Evolutionary conservation across 2,329 filamentous ascomycete species (phyloP).

Genomic region (Mollisiaceae sp.): DNA sequence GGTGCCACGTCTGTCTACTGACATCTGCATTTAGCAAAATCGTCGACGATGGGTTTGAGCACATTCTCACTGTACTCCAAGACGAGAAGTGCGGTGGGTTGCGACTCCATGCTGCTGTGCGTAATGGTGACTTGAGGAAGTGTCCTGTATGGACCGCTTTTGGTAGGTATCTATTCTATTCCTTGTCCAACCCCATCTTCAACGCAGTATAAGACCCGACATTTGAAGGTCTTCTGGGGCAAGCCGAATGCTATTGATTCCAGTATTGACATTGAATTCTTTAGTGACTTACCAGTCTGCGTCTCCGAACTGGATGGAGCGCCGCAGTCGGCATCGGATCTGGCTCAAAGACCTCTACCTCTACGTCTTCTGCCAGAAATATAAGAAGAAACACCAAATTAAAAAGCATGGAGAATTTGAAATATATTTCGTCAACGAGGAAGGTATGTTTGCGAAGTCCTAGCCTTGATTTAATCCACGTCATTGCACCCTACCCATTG

Average conservation of each 20-base stretch:
- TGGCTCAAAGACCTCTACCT: conserved; percentile 60
- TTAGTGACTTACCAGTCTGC: conserved; percentile 58
- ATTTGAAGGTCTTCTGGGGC: background rate
- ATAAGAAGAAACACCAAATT: conserved; percentile 58
- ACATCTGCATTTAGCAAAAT: conserved; percentile 52
- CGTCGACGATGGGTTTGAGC: conserved; percentile 58
- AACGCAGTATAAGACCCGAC: no score
- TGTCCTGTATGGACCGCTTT: conserved; percentile 71
- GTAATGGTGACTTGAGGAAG: conserved; percentile 57
- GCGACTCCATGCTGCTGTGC: conserved; percentile 61
- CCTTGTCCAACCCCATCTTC: background rate
- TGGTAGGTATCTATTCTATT: conserved; percentile 46
- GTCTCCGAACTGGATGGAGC: conserved; percentile 57
- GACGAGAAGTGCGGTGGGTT: conserved; percentile 54
- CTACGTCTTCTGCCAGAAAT: conserved; percentile 64
- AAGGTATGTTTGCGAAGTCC: conserved; percentile 30
- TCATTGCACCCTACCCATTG: background rate
- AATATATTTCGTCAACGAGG: conserved; percentile 38
- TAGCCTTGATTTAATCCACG: background rate
- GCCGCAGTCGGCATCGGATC: conserved; percentile 52
- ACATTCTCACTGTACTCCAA: conserved; percentile 59
- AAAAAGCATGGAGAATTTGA: conserved; percentile 45
- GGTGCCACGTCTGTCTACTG: background rate
- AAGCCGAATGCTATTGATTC: background rate
- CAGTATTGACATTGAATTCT: background rate